These are phyloP conservation scores for Trichoderma asperelloides DNA, from an alignment of 495 filamentous ascomycete genomes.

Conservation along the genomic window DNA sequence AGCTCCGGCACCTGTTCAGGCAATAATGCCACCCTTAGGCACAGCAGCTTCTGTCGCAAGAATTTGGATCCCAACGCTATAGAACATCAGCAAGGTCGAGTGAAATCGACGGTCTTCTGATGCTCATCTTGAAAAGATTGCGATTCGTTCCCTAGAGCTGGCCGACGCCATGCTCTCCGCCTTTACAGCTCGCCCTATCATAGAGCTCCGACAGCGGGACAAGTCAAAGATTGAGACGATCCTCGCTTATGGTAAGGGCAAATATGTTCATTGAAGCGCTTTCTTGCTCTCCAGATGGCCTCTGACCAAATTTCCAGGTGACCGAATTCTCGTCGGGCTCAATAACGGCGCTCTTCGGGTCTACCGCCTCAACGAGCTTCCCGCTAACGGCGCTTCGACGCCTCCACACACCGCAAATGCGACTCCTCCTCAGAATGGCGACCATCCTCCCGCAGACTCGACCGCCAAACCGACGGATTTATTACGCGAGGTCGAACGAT, in stretches of 20 bases:
- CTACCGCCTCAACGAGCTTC: slow-evolving; percentile 72
- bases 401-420: slow-evolving; percentile 23
- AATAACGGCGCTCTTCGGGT: slow-evolving; percentile 83
- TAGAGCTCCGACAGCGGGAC: slow-evolving; percentile 91
- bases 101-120: neutral
- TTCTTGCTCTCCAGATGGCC: neutral
- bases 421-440: slow-evolving; percentile 23
- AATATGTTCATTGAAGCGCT: slow-evolving; percentile 1
- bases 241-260: slow-evolving; percentile 65
- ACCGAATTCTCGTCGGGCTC: slow-evolving; percentile 82
- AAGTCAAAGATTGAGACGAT: slow-evolving; percentile 93
- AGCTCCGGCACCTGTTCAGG: neutral
- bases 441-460: slow-evolving; percentile 9
- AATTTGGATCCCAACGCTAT: neutral
- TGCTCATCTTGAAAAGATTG: slow-evolving; percentile 10
- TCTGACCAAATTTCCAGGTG: slow-evolving; percentile 42
- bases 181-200: slow-evolving; percentile 89
- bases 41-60: neutral
- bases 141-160: slow-evolving; percentile 17
- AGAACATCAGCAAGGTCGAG: neutral
- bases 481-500: slow-evolving; percentile 85
- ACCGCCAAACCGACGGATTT: slow-evolving; percentile 64
- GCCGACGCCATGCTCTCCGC: slow-evolving; percentile 80
- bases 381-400: slow-evolving; percentile 9
- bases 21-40: neutral